Evolutionary conservation across 768 basidiomycete genomes (phyloP).

Genomic region (Lactarius tabidus): DNA sequence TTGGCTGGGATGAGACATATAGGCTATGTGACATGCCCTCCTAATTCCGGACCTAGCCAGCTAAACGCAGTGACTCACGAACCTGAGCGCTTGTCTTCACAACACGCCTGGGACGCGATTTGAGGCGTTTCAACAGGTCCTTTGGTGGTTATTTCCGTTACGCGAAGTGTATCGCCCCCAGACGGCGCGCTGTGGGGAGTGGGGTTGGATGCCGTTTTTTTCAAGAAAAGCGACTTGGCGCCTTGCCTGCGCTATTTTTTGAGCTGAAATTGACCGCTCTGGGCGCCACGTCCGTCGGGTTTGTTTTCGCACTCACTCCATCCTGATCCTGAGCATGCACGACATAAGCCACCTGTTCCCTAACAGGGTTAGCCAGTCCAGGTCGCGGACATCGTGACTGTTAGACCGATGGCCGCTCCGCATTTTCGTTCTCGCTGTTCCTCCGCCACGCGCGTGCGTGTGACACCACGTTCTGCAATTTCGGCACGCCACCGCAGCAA

Average conservation of each 20-base stretch:
- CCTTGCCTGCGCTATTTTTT: neutral
- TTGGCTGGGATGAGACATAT: neutral
- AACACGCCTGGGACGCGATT: neutral
- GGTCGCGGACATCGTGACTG: neutral
- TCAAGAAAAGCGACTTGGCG: neutral
- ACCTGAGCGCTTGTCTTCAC: neutral
- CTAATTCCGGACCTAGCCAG: neutral
- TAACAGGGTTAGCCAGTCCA: no score
- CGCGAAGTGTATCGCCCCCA: neutral
- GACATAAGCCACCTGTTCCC: neutral
- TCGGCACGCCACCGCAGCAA: neutral
- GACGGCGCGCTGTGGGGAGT: neutral
- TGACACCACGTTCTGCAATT: neutral
- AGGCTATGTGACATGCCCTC: neutral
- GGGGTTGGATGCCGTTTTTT: neutral
- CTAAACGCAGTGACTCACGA: neutral
- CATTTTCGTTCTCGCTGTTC: no score
- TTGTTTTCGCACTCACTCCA: neutral
- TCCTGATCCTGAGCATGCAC: no score
- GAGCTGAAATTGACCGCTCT: neutral
- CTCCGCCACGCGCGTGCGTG: neutral
- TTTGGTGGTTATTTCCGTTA: neutral
- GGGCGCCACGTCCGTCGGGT: neutral
- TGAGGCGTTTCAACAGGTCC: neutral
- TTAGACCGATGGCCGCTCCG: no score